phyloP scores from a whole-genome alignment of 371 early-diverging fungal genomes.

The Blastocladiella emersonii region DNA sequence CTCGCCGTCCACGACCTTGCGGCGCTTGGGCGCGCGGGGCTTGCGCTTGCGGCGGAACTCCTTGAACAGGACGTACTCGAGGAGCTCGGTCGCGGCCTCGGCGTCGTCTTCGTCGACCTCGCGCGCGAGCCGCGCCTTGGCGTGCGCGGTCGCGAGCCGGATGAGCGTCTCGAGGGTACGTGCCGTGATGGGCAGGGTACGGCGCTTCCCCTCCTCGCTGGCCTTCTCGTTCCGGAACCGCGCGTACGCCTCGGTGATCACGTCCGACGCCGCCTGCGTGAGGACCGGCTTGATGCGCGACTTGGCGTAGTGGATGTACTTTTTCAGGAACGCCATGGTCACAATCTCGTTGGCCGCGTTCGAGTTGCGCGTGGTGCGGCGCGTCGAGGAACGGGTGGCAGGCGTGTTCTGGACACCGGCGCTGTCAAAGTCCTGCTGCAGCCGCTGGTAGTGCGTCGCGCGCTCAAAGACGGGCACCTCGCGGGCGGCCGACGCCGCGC shows the following conservation, averaged over 20 bases:
- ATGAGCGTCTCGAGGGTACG: constrained; percentile 98
- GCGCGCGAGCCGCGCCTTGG: constrained; percentile 81
- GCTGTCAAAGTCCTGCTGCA: no score
- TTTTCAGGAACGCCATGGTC: constrained; percentile 1
- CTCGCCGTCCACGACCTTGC: constrained; percentile 12
- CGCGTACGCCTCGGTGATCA: constrained; percentile 57
- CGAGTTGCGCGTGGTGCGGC: constrained; percentile 92
- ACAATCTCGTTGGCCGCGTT: constrained; percentile 59
- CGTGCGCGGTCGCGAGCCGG: constrained; percentile 96
- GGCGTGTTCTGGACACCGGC: constrained; percentile 67
- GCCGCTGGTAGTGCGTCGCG: constrained; percentile 73
- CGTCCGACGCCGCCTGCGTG: constrained; percentile 51
- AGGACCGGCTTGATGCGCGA: constrained; percentile 75
- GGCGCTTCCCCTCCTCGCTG: constrained; percentile 40
- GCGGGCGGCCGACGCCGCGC: constrained; percentile 76
- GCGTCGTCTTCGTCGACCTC: constrained; percentile 77
- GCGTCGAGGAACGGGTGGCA: constrained; percentile 91
- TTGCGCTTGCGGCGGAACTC: constrained; percentile 43
- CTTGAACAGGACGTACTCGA: constrained; percentile 85
- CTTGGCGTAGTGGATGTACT: constrained; percentile 56
- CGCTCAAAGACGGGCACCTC: constrained; percentile 69
- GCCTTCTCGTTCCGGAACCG: constrained; percentile 48
- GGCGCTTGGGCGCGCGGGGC: constrained; percentile 9
- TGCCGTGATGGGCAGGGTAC: constrained; percentile 79
- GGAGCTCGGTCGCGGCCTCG: constrained; percentile 63